These are phyloP conservation scores for Daldinia loculata DNA, from an alignment of 495 filamentous ascomycete genomes.

Conservation along the genomic window DNA sequence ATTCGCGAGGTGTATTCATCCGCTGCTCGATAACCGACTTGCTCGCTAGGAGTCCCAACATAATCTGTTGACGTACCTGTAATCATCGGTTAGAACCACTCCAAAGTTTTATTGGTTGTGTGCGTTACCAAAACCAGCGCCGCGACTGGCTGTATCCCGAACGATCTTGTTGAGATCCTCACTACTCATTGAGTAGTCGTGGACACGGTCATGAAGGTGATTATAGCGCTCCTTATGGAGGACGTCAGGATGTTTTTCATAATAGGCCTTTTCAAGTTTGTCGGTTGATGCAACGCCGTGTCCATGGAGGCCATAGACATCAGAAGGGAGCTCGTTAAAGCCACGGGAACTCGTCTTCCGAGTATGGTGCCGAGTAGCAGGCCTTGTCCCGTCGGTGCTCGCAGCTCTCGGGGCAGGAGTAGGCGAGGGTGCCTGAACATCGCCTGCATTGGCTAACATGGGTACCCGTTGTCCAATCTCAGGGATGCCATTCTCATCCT, in stretches of 20 bases:
- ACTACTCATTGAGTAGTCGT: conserved; percentile 88
- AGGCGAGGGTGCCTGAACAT: conserved; percentile 95
- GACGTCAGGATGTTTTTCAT: conserved; percentile 86
- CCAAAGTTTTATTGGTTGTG: conserved; percentile 46
- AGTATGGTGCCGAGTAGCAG: conserved; percentile 68
- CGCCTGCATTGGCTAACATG: conserved; percentile 92
- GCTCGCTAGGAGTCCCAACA: conserved; percentile 74
- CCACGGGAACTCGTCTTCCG: conserved; percentile 63
- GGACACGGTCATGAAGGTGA: conserved; percentile 66
- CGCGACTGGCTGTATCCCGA: conserved; percentile 69
- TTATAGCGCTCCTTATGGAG: conserved; percentile 70
- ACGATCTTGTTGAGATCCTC: conserved; percentile 94
- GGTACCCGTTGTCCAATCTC: conserved; percentile 90
- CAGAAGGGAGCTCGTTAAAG: conserved; percentile 64
- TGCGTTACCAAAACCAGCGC: conserved; percentile 70
- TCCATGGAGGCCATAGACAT: conserved; percentile 86
- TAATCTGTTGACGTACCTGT: conserved; percentile 56
- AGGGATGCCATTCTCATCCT: conserved; percentile 85
- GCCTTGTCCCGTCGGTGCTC: conserved; percentile 64
- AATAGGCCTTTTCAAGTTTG: conserved; percentile 86
- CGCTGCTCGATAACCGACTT: conserved; percentile 81
- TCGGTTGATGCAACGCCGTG: conserved; percentile 75
- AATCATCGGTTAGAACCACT: conserved; percentile 49
- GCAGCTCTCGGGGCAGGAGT: conserved; percentile 68
- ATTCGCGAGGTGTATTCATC: conserved; percentile 80